A percentile compares a stretch with the other conserved stretches of the same genome.
Conservation (phyloP, 129 eudicot genomes). For the Solidago caesia region DNA sequence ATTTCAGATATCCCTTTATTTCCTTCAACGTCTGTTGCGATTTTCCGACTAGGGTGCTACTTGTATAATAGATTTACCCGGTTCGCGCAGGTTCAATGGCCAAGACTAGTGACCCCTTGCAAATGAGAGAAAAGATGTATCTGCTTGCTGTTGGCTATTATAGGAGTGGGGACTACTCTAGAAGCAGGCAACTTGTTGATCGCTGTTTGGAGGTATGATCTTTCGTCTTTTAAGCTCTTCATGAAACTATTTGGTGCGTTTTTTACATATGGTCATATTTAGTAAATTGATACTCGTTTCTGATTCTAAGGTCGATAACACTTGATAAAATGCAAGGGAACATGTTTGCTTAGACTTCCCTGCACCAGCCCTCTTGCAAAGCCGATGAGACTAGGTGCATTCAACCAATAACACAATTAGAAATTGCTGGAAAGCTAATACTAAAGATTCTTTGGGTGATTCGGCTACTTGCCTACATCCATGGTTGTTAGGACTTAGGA, state of each 20-base stretch:
- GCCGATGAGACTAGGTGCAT: constrained; percentile 8
- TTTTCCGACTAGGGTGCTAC: not conserved
- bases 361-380: not conserved
- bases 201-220: constrained; percentile 78
- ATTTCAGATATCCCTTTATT: not conserved
- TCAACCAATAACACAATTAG: too few relatives aligned
- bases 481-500: not conserved
- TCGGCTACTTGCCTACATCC: not conserved
- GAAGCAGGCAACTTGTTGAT: constrained; percentile 86
- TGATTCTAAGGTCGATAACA: not conserved
- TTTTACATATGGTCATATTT: not conserved
- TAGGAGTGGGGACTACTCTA: constrained; percentile 80
- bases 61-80: not conserved
- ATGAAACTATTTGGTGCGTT: not conserved
- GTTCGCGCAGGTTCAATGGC: constrained; percentile 58
- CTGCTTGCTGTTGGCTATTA: constrained; percentile 87
- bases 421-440: not conserved
- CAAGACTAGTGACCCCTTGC: constrained; percentile 49
- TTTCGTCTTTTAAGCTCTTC: constrained; percentile 3
- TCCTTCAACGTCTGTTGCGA: not conserved
- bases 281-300: not conserved
- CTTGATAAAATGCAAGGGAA: not conserved
- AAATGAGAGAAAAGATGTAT: constrained; percentile 73
- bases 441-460: not conserved
- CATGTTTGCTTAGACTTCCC: not conserved